phyloP scores from a whole-genome alignment of 1,139 yeast genomes.

The Candida pseudocylindracea region DNA sequence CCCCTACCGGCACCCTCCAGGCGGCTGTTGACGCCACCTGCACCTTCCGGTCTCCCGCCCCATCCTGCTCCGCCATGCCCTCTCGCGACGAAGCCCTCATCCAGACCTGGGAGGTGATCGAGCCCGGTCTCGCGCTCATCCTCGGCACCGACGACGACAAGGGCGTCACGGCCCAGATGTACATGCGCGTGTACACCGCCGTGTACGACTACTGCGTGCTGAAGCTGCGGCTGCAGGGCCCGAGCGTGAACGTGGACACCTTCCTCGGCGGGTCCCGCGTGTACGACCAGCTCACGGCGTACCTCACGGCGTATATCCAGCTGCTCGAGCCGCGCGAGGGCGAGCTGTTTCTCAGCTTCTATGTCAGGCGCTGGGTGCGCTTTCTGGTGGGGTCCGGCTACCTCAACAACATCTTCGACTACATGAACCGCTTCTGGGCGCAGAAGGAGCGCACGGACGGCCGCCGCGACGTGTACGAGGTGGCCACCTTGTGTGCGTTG shows the following conservation, averaged over 20 bases:
- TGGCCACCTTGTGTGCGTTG: constrained; percentile 65
- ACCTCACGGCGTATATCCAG: constrained; percentile 38
- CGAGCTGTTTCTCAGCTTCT: constrained; percentile 64
- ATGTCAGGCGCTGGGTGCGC: constrained; percentile 75
- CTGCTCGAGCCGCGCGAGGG: constrained; percentile 23
- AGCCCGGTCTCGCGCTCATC: constrained; percentile 50
- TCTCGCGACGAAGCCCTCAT: too few species aligned
- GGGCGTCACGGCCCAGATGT: constrained; percentile 50
- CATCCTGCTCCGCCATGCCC: too few species aligned
- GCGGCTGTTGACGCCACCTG: too few species aligned
- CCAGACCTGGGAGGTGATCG: constrained; percentile 43
- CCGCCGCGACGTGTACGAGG: constrained; percentile 77
- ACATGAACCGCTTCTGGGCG: constrained; percentile 95
- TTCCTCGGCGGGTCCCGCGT: constrained; percentile 73
- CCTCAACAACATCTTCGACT: constrained; percentile 83
- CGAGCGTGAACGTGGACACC: constrained; percentile 8
- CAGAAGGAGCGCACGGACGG: constrained; percentile 93
- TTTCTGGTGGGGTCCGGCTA: constrained; percentile 84
- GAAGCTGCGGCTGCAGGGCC: constrained; percentile 25
- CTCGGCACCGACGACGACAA: constrained; percentile 44
- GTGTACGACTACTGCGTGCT: constrained; percentile 88
- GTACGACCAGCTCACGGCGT: constrained; percentile 46
- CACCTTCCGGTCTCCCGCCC: too few species aligned
- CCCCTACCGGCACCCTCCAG: too few species aligned
- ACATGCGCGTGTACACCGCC: constrained; percentile 59